A percentile compares a stretch with the other conserved stretches of the same genome.
Evolutionary conservation across 495 filamentous ascomycete genomes (phyloP).

Genomic region (Chaetomium cochliodes): DNA sequence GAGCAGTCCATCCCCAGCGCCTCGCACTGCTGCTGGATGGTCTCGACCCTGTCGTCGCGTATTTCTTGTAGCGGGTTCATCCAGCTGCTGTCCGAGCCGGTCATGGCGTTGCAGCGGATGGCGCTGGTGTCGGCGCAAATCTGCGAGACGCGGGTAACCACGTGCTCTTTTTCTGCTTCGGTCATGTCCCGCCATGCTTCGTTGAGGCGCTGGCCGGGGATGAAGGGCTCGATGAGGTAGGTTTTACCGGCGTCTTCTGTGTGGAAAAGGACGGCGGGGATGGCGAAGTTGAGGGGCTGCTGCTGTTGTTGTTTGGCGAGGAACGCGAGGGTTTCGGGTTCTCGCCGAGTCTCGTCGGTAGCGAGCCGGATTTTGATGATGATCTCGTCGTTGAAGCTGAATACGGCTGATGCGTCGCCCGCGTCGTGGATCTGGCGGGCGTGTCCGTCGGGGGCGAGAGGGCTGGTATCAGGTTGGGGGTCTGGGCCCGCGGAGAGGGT

Average conservation of each 20-base stretch:
- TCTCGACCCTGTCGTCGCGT: neutral
- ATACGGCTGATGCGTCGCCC: constrained; percentile 12
- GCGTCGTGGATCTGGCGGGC: constrained; percentile 18
- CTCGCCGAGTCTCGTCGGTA: constrained; percentile 1
- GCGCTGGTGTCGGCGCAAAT: constrained; percentile 1
- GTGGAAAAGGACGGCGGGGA: constrained; percentile 10
- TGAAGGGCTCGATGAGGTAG: neutral
- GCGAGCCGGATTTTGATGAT: constrained; percentile 16
- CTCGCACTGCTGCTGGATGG: constrained; percentile 1
- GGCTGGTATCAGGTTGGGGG: neutral
- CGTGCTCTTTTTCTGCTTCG: constrained; percentile 5
- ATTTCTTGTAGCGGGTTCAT: constrained; percentile 6
- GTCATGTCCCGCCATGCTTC: constrained; percentile 14
- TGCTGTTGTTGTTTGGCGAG: neutral
- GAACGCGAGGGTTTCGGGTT: constrained; percentile 8
- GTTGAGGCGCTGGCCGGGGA: constrained; percentile 11
- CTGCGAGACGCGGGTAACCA: constrained; percentile 3
- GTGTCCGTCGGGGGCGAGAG: constrained; percentile 9
- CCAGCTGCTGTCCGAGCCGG: constrained; percentile 2
- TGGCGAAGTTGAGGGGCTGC: constrained; percentile 10
- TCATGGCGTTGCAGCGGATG: neutral
- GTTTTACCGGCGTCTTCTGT: constrained; percentile 3
- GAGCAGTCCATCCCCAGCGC: constrained; percentile 12
- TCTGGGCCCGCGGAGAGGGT: neutral
- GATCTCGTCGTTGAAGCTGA: constrained; percentile 10